Conservation (phyloP, 1,139 yeast genomes). For the Casaregolazyma lundiana region DNA sequence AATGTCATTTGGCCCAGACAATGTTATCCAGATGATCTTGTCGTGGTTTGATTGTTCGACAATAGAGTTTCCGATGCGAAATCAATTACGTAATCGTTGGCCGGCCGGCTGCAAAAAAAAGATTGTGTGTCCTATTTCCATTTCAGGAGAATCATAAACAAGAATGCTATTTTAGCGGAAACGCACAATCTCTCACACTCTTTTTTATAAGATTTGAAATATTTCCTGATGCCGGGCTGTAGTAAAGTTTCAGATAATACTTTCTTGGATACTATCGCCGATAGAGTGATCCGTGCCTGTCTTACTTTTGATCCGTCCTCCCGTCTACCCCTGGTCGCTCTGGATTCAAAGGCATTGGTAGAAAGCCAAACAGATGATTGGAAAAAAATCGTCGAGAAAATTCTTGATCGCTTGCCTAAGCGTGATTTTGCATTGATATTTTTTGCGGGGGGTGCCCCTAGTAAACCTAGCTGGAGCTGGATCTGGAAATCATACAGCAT, state of each 20-base stretch:
- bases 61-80: background rate
- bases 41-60: background rate
- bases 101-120: background rate
- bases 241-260: background rate
- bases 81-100: background rate
- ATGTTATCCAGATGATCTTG: background rate
- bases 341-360: slow-evolving; percentile 74
- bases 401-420: slow-evolving; percentile 43
- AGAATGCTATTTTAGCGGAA: background rate
- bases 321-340: slow-evolving; percentile 60
- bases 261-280: slow-evolving; percentile 17
- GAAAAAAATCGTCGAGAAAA: slow-evolving; percentile 23
- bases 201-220: background rate
- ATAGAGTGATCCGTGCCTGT: slow-evolving; percentile 55
- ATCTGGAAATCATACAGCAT: slow-evolving; percentile 69
- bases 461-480: slow-evolving; percentile 62
- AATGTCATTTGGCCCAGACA: slow-evolving; percentile 3
- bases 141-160: slow-evolving; percentile 1
- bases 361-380: slow-evolving; percentile 36
- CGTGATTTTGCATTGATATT: slow-evolving; percentile 61
- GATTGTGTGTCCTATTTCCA: background rate
- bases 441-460: slow-evolving; percentile 71
- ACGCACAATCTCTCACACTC: background rate
- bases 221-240: background rate
- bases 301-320: slow-evolving; percentile 57